Base-by-base conservation (phyloP, 164 flowering plant genomes). In the Umbilicus rupestris region DNA sequence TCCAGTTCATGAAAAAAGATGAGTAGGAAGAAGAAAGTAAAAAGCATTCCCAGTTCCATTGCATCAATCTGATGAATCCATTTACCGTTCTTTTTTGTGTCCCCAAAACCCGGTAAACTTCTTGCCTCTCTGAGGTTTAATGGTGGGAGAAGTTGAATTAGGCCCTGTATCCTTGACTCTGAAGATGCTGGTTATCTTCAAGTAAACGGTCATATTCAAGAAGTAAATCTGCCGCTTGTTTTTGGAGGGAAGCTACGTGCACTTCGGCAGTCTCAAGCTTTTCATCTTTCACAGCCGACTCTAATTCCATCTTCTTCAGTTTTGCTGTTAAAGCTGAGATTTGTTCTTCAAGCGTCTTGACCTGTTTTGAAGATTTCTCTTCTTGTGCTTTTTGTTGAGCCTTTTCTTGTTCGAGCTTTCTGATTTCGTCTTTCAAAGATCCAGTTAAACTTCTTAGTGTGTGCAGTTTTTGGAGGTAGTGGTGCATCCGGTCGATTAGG, bases 121-220 rank as follows among this genome's bases (percentile, higher is more conserved):
- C 55, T 20, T 47, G 55, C n/a, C n/a, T 24, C 30, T 52, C 15
- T 22, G 58, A 52, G 29, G 30, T 52, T 52, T 14, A 16, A 11
- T 55, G 17, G 11, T 14, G 5, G 60, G 60, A 55, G 60, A 4
- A 14, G 16, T 3, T 52, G 33, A 33, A 39, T 46, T 28, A 35
- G 5, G 45, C 69, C 65, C 75, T 74, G 22, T 73, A 57, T 33
- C 85, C 85, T 63, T 85, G 93, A 60, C 45, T 73, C 76, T 92
- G 98, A 71, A 92, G 90, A 78, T 78, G 83, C 70, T 92, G 96
- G 78, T 92, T 92, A 67, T 92, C 95, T 70, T 92, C 98, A 68
- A 92, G 72, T 3, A 92, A 76, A 4, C 90, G 85, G 65, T 92
- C 96, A 68, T 92, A 92, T 71, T 92, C 98, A 6, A 92, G 94